Base-by-base conservation (phyloP, 805 yeast species). In the Wickerhamomyces silvicola region DNA sequence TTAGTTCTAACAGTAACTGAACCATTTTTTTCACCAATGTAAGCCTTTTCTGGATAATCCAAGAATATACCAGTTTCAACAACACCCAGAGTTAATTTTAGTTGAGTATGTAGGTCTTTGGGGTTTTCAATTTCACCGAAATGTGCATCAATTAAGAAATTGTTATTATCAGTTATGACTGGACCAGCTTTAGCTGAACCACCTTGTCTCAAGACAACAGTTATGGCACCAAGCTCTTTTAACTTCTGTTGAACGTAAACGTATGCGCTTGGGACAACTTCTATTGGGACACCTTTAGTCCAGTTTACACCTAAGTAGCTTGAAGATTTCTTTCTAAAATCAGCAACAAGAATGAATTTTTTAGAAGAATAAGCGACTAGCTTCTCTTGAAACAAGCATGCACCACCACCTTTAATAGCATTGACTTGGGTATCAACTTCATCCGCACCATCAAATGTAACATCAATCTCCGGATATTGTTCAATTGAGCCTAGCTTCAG, bases 361-460 rank as follows among this genome's bases (percentile, higher is more conserved):
- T 72, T 64, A 4, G 96, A 77, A 39, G 85, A 75, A 35, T 75
- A 70, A 12, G 96, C 95, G 10, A 92, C 95, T 33, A 92, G 68
- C 62, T 92, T 92, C 58, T 92, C 99, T 63, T 90, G 98, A 63
- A 92, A 81, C 41, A 87, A 67, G 59, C 99, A 92, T 2, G 97
- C 99, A 25, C 99, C 99, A 30, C 99, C 99, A 45, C 99, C 99
- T 62, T 92, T 92, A 56, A 92, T 92, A 49, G 88, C 78, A 54
- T 87, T 84, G 47, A 92, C 68, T 14, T 68, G 54, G 5, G 73
- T 54, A 58, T 90, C 98, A 36, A 88, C 88, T 60, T 92, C 98
- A 59, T 92, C 99, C 3, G 98, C 97, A 27, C 99, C 99, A 58
- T 92, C 99, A 56, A 92, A 92, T 2, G 96, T 95, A 46, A 92